Base-by-base conservation (phyloP, 352 stramenopile genomes). In the Phytophthora sansomeana region DNA sequence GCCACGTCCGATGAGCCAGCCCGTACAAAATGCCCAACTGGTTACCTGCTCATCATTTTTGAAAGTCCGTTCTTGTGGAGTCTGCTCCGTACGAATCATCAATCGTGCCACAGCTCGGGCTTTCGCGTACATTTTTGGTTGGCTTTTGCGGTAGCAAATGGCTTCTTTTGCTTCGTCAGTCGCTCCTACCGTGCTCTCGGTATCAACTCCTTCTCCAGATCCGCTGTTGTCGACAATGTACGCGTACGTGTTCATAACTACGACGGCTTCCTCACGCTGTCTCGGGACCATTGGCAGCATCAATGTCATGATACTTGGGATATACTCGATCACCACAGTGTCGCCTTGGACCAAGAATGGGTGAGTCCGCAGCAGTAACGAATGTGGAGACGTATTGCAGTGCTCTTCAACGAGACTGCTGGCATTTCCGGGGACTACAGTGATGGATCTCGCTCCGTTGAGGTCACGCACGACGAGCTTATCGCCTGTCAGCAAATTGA, bases 71-170 rank as follows among this genome's bases (percentile, higher is more conserved):
- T 67, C 55, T 46, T 46, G n/a, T 14, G 16, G 14, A 46, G 39
- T 46, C 21, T 62, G 14, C 10, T 67, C 30, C n/a, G 29, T 73
- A 8, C 58, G 63, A 38, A 91, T 90, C 58, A 87, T 76, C 60
- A 93, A 32, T 1, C 85, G 71, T 6, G 77, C 80, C 11, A 91
- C 80, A 4, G 77, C 63, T 38, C 76, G 69, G 1, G 82, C 73
- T 36, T 78, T 81, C 24, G 52, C 61, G 58, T 93, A 93, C 78
- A 89, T 87, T 51, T 75, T 44, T 4, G 82, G 77, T 10, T 77
- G 52, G 6, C 26, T 77, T 24, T 80, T 75, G 49, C 79, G 83
- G 63, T 79, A 90, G 60, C 85, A 93, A 8, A 86, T 44, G 6
- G 82, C 74, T 49, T 85, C 70, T 67, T 81, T 82, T 41, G 85